Evolutionary conservation across 148 eudicot genomes (phyloP).

Genomic region (Mesembryanthemum crystallinum): DNA sequence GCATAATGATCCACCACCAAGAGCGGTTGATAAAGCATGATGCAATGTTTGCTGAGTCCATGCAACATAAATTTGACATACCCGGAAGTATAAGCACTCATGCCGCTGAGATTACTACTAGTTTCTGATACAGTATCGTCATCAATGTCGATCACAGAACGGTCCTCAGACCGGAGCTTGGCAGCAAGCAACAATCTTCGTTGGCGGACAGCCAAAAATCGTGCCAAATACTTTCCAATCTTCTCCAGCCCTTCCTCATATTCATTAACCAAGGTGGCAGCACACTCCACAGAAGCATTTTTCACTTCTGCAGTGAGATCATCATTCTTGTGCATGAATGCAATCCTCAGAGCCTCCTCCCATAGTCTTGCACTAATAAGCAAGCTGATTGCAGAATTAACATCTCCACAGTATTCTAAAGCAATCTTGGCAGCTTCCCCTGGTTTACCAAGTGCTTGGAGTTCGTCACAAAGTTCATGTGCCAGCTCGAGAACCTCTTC

Average conservation of each 20-base stretch:
- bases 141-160: conserved; percentile 53
- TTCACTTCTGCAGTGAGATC: conserved; percentile 61
- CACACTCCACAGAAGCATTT: conserved; percentile 74
- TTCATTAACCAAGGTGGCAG: conserved; percentile 52
- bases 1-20: not conserved
- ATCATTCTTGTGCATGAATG: conserved; percentile 58
- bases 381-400: conserved; percentile 51
- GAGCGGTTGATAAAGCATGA: conserved; percentile 19
- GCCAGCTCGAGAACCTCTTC: conserved; percentile 73
- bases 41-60: conserved; percentile 6
- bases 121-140: conserved; percentile 86
- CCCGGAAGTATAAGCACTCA: conserved; percentile 98
- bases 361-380: conserved; percentile 82
- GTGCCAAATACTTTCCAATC: conserved; percentile 84
- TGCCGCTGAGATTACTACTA: conserved; percentile 97
- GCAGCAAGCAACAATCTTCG: conserved; percentile 87
- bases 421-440: conserved; percentile 90
- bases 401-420: conserved; percentile 88
- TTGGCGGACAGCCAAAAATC: conserved; percentile 92
- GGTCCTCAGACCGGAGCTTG: conserved; percentile 74
- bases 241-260: conserved; percentile 85
- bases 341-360: conserved; percentile 93
- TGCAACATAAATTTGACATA: conserved; percentile 32
- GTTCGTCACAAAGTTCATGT: conserved; percentile 86
- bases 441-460: conserved; percentile 85